Percentiles rank a stretch among this genome's conserved stretches.
Evolutionary conservation across 495 filamentous ascomycete species (phyloP).

Genomic region (Aspergillus funiculosus): DNA sequence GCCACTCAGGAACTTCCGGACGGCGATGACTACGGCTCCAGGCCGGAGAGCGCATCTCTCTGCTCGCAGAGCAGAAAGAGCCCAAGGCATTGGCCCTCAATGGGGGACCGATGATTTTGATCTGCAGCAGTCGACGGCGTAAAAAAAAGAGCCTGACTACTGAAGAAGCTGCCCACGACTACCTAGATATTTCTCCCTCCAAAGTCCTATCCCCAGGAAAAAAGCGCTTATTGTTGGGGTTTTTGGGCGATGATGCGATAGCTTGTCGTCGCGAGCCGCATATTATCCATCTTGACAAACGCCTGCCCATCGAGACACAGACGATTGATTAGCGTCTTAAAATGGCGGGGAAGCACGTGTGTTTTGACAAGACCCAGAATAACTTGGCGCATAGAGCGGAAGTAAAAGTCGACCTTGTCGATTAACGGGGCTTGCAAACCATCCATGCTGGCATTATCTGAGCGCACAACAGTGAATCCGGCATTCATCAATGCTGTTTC

Average conservation of each 20-base stretch:
- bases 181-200: neutral
- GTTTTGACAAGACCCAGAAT: constrained; percentile 50
- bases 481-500: constrained; percentile 47
- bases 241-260: constrained; percentile 59
- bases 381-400: constrained; percentile 50
- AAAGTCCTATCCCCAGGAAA: neutral
- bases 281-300: constrained; percentile 58
- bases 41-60: neutral
- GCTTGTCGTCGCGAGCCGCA: constrained; percentile 55
- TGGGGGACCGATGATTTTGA: too few relatives aligned
- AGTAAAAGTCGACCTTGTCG: constrained; percentile 56
- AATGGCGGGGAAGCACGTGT: constrained; percentile 49
- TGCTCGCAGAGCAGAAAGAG: constrained; percentile 1
- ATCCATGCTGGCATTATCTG: constrained; percentile 54
- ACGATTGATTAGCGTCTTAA: constrained; percentile 59
- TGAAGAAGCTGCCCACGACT: neutral
- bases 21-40: neutral
- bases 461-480: constrained; percentile 49
- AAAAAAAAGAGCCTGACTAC: neutral
- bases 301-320: constrained; percentile 55
- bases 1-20: neutral
- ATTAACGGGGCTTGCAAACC: constrained; percentile 55
- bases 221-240: constrained; percentile 25
- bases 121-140: too few relatives aligned
- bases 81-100: too few relatives aligned